Conservation (phyloP, 2,329 filamentous ascomycete genomes). For the Alternaria sp. region DNA sequence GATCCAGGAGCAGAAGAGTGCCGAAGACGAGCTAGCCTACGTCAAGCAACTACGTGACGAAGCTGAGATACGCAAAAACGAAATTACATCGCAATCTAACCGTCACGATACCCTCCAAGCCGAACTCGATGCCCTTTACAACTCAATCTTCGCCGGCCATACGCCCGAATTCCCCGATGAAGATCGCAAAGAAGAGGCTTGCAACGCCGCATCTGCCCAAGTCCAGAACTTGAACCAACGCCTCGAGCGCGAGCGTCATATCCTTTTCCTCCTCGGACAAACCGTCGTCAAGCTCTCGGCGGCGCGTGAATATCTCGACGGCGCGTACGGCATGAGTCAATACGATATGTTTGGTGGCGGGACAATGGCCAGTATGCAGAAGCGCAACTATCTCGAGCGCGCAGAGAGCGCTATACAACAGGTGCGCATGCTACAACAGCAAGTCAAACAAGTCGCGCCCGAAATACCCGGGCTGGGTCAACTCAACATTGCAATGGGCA, state of each 20-base stretch:
- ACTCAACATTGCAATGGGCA: constrained; percentile 57
- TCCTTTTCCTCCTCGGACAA: constrained; percentile 38
- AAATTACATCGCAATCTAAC: constrained; percentile 25
- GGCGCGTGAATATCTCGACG: constrained; percentile 29
- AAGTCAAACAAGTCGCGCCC: constrained; percentile 54
- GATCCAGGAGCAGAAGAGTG: constrained; percentile 43
- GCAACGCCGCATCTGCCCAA: constrained; percentile 21
- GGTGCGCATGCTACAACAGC: constrained; percentile 48
- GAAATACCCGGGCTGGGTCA: constrained; percentile 50
- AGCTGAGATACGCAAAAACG: constrained; percentile 28
- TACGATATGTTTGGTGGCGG: constrained; percentile 63
- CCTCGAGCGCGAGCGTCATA: constrained; percentile 37
- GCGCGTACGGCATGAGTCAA: constrained; percentile 35
- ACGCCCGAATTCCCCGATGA: constrained; percentile 46
- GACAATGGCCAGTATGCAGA: constrained; percentile 61
- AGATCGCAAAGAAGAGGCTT: constrained; percentile 38
- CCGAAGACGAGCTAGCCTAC: constrained; percentile 42
- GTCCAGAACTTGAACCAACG: constrained; percentile 22
- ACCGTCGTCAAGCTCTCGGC: constrained; percentile 30
- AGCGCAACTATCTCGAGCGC: constrained; percentile 60
- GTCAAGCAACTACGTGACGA: constrained; percentile 33
- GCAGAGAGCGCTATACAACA: constrained; percentile 57
- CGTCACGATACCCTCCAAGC: constrained; percentile 33
- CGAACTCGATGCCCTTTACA: constrained; percentile 42
- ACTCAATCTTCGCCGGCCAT: constrained; percentile 43